These are phyloP conservation scores for Boletus pseudopeckii DNA, from an alignment of 768 basidiomycete species.

Conservation along the genomic window DNA sequence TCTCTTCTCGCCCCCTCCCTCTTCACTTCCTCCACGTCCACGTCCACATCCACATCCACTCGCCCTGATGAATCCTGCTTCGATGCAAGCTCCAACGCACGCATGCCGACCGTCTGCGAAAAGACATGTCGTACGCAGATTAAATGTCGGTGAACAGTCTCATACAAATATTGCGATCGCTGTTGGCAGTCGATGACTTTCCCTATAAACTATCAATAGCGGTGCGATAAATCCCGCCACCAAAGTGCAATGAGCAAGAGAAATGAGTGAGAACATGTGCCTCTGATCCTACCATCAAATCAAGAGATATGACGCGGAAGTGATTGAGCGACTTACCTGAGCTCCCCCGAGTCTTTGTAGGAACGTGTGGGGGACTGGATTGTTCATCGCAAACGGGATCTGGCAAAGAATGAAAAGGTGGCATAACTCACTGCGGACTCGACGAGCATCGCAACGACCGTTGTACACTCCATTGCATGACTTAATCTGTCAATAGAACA, in stretches of 20 bases:
- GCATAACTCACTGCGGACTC: slow-evolving; percentile 31
- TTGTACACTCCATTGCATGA: not conserved
- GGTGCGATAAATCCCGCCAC: slow-evolving; percentile 26
- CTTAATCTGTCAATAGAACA: no score
- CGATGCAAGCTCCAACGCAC: slow-evolving; percentile 1
- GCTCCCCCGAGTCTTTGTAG: slow-evolving; percentile 34
- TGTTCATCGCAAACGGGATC: slow-evolving; percentile 8
- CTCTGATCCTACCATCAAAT: not conserved
- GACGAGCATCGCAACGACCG: slow-evolving; percentile 10
- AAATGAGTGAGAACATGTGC: not conserved
- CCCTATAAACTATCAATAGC: no score
- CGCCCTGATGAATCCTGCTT: slow-evolving; percentile 3
- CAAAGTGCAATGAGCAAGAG: not conserved
- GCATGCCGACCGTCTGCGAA: not conserved
- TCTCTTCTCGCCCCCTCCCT: slow-evolving; percentile 41
- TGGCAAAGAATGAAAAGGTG: slow-evolving; percentile 23
- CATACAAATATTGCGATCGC: no score
- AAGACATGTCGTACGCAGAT: slow-evolving; percentile 16
- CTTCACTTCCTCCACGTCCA: slow-evolving; percentile 57
- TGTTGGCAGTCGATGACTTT: no score
- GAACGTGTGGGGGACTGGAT: slow-evolving; percentile 33
- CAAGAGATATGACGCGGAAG: not conserved
- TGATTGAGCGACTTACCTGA: slow-evolving; percentile 23
- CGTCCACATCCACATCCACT: slow-evolving; percentile 51
- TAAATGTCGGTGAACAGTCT: no score